Percentiles rank a stretch among this genome's conserved stretches.
Conservation (phyloP, 1,284 basidiomycete species). For the Agaricales sp. region DNA sequence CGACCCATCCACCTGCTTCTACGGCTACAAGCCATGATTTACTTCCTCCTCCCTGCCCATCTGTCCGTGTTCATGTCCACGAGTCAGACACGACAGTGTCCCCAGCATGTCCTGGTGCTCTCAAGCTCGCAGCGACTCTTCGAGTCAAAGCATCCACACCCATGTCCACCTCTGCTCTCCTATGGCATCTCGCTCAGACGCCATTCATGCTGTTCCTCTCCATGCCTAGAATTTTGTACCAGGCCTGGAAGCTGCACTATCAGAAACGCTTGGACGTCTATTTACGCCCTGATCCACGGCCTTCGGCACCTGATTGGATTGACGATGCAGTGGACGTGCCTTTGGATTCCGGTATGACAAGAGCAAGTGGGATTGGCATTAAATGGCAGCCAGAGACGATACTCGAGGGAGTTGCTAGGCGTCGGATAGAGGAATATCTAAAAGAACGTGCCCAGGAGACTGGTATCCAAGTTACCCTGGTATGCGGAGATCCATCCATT, state of each 20-base stretch:
- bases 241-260: slow-evolving; percentile 64
- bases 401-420: slow-evolving; percentile 3
- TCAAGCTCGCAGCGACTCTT: slow-evolving; percentile 43
- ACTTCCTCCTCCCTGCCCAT: slow-evolving; percentile 21
- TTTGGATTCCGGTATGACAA: not conserved
- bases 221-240: slow-evolving; percentile 51
- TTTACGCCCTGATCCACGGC: slow-evolving; percentile 52
- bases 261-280: slow-evolving; percentile 49
- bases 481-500: slow-evolving; percentile 10
- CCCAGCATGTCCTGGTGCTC: slow-evolving; percentile 17
- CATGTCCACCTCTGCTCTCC: slow-evolving; percentile 31
- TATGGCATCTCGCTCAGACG: slow-evolving; percentile 31
- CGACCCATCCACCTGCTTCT: slow-evolving; percentile 29
- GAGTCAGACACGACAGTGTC: slow-evolving; percentile 13
- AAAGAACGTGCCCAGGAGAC: not conserved
- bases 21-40: not conserved
- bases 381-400: slow-evolving; percentile 3
- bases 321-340: slow-evolving; percentile 5
- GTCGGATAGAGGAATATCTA: not conserved
- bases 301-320: slow-evolving; percentile 15
- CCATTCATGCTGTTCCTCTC: slow-evolving; percentile 55
- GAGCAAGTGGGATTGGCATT: slow-evolving; percentile 4
- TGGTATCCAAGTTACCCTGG: not conserved
- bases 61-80: slow-evolving; percentile 36
- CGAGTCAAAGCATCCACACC: slow-evolving; percentile 26